Conservation (phyloP, 768 basidiomycete genomes). For the Tremella yokohamensis region DNA sequence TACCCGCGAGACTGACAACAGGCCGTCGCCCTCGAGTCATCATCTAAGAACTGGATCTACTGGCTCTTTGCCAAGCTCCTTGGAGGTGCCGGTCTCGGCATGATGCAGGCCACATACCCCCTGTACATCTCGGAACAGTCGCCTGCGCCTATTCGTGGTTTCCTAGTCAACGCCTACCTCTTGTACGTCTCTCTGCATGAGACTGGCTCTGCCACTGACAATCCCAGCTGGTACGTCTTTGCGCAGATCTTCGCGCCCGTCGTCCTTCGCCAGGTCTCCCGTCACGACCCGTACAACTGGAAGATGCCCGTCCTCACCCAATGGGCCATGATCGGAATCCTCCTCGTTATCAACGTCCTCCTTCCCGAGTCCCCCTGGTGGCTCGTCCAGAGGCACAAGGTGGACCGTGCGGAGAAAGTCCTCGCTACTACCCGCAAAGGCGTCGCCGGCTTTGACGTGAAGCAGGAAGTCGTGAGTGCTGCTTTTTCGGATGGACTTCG, state of each 20-base stretch:
- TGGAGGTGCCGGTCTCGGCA: conserved; percentile 29
- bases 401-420: conserved; percentile 18
- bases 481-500: background rate
- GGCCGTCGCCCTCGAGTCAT: conserved; percentile 22
- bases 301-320: conserved; percentile 28
- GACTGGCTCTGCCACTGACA: conserved; percentile 4
- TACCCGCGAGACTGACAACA: background rate
- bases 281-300: conserved; percentile 19
- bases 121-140: conserved; percentile 27
- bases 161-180: conserved; percentile 29
- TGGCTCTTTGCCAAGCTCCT: conserved; percentile 32
- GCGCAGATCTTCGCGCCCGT: conserved; percentile 33
- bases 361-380: conserved; percentile 30
- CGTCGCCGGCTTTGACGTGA: conserved; percentile 23
- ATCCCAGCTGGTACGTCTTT: conserved; percentile 25
- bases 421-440: conserved; percentile 11
- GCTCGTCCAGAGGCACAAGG: conserved; percentile 20
- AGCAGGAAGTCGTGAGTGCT: conserved; percentile 10
- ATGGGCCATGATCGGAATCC: conserved; percentile 19
- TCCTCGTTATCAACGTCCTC: conserved; percentile 13
- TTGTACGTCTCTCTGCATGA: conserved; percentile 16
- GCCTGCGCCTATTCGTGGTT: conserved; percentile 26
- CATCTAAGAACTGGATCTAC: conserved; percentile 15
- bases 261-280: conserved; percentile 16
- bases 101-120: conserved; percentile 29